A percentile compares a stretch with the other conserved stretches of the same genome.
These are phyloP conservation scores for Saccharomyces mikatae DNA, from an alignment of 805 yeast species.

Conservation along the genomic window DNA sequence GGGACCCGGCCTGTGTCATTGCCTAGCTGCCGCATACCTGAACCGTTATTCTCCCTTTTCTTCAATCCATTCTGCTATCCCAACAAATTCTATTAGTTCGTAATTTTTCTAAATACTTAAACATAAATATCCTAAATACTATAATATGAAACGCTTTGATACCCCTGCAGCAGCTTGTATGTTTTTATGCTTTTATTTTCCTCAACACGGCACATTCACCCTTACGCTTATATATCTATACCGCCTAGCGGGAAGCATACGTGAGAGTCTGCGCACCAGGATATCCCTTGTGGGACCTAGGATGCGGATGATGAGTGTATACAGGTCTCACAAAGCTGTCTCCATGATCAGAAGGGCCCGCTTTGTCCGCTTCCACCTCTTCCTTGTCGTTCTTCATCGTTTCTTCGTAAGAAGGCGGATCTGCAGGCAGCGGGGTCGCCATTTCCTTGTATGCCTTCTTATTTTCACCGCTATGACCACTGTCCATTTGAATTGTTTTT, in stretches of 20 bases:
- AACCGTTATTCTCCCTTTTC: neutral
- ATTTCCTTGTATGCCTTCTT: neutral
- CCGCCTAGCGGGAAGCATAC: neutral
- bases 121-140: neutral
- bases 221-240: neutral
- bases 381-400: slow-evolving; percentile 4
- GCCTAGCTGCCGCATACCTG: slow-evolving; percentile 6
- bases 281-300: slow-evolving; percentile 1
- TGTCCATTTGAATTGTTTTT: neutral
- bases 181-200: neutral
- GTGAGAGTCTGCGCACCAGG: slow-evolving; percentile 5
- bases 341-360: neutral
- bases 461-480: slow-evolving; percentile 2
- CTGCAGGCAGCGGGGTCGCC: slow-evolving; percentile 7
- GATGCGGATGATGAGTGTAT: slow-evolving; percentile 3
- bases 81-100: neutral
- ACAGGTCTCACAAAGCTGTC: neutral
- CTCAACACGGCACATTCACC: neutral
- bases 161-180: neutral
- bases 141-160: neutral
- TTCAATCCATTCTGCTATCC: neutral
- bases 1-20: slow-evolving; percentile 23
- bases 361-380: neutral
- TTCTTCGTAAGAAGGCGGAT: slow-evolving; percentile 26
- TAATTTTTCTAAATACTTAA: neutral